Base-by-base conservation (phyloP, 495 filamentous ascomycete genomes). In the Darksidea phi region DNA sequence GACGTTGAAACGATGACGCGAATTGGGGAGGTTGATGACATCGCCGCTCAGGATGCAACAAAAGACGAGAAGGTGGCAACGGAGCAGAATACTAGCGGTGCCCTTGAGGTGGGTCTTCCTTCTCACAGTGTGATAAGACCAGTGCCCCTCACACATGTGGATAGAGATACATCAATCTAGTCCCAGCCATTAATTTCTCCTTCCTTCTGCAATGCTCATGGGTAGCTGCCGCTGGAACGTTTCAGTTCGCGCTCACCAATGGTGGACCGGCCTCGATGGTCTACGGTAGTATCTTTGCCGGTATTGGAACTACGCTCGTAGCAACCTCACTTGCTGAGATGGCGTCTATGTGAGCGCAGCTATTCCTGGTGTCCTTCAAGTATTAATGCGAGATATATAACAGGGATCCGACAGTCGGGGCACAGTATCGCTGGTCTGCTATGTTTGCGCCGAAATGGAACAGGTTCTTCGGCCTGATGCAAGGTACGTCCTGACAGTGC, bases 391-490 rank as follows among this genome's bases (percentile, higher is more conserved):
- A 20, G n/a, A 15, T 18, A 15, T 18, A 3, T 32, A 4, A 32
- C 28, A 66, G 63, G 41, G 54, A 59, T 26, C 66, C 66, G 1
- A 61, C 52, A 8, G 61, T 68, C 24, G 66, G 66, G 8, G 66
- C 66, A 21, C 66, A 68, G 46, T 64, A 68, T 50, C 54, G 59
- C 0, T 67, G 64, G 64, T 58, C 64, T n/a, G 64, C 53, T 3
- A 51, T n/a, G 71, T 74, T 60, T 66, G 74, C 20, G 0, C 67
- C 73, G 0, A 82, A 81, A 71, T 83, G 37, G 67, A 51, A 63
- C 69, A 72, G 0, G 75, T 76, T 67, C 46, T 64, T 57, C 46
- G 45, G 65, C 13, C 24, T 67, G 32, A 59, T 67, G 48, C 65
- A 67, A 61, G 60, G 64, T 59, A 58, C 10, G 52, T 23, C 32